Percentiles rank a stretch among this genome's conserved stretches.
Conservation (phyloP, 179 eudicot species). For the Carnegiea gigantea region DNA sequence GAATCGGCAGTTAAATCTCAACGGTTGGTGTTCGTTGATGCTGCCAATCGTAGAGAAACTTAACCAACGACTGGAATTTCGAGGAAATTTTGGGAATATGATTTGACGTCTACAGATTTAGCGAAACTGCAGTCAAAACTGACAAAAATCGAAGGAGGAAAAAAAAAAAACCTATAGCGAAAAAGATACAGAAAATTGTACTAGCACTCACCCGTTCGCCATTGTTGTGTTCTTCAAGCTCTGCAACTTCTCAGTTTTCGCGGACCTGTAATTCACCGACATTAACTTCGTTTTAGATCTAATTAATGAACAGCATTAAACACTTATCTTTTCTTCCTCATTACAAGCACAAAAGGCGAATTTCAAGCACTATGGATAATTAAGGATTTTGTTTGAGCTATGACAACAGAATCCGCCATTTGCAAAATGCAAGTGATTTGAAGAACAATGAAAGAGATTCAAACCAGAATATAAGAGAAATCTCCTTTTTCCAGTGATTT, state of each 20-base stretch:
- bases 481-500: too few species aligned
- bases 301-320: background rate
- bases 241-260: conserved; percentile 39
- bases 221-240: conserved; percentile 63
- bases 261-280: conserved; percentile 36
- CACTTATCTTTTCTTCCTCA: background rate
- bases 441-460: too few species aligned
- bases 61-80: conserved; percentile 21
- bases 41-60: background rate
- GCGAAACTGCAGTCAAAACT: background rate
- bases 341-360: background rate
- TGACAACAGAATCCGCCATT: too few species aligned
- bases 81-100: background rate
- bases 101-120: background rate
- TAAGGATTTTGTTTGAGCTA: too few species aligned
- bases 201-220: conserved; percentile 52
- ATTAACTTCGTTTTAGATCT: background rate
- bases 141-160: background rate
- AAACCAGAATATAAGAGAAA: too few species aligned
- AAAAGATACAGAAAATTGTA: background rate
- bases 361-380: background rate
- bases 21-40: conserved; percentile 39
- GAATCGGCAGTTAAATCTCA: conserved; percentile 34
- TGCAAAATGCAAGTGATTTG: too few species aligned
- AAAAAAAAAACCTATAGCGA: background rate